These are phyloP conservation scores for Herpetomonas samuelpessoai DNA, from an alignment of 208 protist genomes.

Conservation along the genomic window DNA sequence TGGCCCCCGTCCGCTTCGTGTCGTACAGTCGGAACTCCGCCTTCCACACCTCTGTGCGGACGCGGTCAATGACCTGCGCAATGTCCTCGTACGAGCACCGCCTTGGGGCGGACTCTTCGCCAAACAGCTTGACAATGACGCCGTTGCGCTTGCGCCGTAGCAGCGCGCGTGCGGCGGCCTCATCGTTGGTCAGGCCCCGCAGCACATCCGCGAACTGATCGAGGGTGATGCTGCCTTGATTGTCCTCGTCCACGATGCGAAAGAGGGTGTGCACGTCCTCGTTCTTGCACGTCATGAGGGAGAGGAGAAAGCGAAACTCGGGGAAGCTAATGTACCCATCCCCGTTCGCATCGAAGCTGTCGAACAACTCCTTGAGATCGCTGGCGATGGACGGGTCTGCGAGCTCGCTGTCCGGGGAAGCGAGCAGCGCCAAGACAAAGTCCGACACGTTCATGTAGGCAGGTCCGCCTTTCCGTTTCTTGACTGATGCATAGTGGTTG, in stretches of 20 bases:
- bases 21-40: slow-evolving; percentile 83
- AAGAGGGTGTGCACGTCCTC: slow-evolving; percentile 64
- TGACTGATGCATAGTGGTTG: slow-evolving; percentile 80
- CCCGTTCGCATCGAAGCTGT: slow-evolving; percentile 70
- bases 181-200: slow-evolving; percentile 56
- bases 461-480: slow-evolving; percentile 44
- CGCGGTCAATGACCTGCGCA: slow-evolving; percentile 31
- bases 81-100: slow-evolving; percentile 55
- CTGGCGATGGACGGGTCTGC: slow-evolving; percentile 17
- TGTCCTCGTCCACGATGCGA: slow-evolving; percentile 54
- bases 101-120: slow-evolving; percentile 22
- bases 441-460: slow-evolving; percentile 86
- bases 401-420: slow-evolving; percentile 29
- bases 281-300: slow-evolving; percentile 57
- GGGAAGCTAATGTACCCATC: slow-evolving; percentile 75
- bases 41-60: slow-evolving; percentile 76
- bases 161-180: slow-evolving; percentile 41
- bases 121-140: slow-evolving; percentile 61
- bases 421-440: slow-evolving; percentile 80
- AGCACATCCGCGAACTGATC: slow-evolving; percentile 76
- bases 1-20: slow-evolving; percentile 31
- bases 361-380: slow-evolving; percentile 54
- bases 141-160: slow-evolving; percentile 48
- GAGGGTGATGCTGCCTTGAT: slow-evolving; percentile 41
- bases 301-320: slow-evolving; percentile 83